Conservation (phyloP, 805 yeast species). For the Lipomyces sp. region DNA sequence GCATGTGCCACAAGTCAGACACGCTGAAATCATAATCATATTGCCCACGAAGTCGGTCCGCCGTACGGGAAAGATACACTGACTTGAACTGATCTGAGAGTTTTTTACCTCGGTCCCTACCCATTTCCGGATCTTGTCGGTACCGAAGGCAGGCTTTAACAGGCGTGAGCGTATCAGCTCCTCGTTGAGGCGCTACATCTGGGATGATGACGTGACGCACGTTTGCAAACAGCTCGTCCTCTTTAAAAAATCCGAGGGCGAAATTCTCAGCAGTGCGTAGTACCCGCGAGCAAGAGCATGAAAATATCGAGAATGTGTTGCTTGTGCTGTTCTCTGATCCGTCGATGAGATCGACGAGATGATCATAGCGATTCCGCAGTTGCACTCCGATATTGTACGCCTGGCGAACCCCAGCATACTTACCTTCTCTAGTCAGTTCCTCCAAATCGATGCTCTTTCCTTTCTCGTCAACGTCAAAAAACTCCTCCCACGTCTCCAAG, state of each 20-base stretch:
- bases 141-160: constrained; percentile 30
- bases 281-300: constrained; percentile 34
- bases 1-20: constrained; percentile 33
- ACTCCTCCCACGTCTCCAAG: constrained; percentile 24
- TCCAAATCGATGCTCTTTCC: constrained; percentile 20
- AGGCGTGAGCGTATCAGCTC: constrained; percentile 37
- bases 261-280: constrained; percentile 33
- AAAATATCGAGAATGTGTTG: constrained; percentile 24
- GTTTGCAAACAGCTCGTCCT: neutral
- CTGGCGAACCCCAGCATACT: constrained; percentile 21
- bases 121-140: constrained; percentile 20
- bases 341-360: constrained; percentile 8
- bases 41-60: constrained; percentile 16
- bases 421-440: constrained; percentile 26
- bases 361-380: constrained; percentile 18
- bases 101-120: constrained; percentile 16
- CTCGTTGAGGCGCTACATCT: constrained; percentile 26
- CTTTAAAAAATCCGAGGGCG: constrained; percentile 31
- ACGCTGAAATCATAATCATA: constrained; percentile 17
- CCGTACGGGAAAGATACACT: constrained; percentile 14
- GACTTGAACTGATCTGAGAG: constrained; percentile 15
- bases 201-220: constrained; percentile 29
- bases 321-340: constrained; percentile 7
- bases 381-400: constrained; percentile 20
- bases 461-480: constrained; percentile 26